phyloP scores from a whole-genome alignment of 2,329 filamentous ascomycete species.

The Pseudofabraea citricarpa region DNA sequence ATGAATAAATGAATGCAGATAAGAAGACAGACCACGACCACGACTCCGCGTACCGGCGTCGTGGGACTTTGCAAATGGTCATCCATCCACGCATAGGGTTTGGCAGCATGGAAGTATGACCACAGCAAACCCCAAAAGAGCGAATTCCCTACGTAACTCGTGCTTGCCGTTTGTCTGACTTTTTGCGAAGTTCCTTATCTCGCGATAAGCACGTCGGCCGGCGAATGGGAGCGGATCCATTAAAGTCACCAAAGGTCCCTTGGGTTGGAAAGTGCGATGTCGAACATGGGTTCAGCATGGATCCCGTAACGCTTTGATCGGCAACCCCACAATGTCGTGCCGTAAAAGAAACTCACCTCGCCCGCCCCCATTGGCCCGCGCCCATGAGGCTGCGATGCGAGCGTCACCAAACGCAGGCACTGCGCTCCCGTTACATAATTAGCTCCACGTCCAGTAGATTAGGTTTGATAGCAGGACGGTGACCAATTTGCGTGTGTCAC shows the following conservation, averaged over 20 bases:
- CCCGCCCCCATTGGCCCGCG: background rate
- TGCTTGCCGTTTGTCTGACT: constrained; percentile 7
- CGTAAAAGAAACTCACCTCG: background rate
- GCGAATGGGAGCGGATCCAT: background rate
- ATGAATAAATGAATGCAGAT: too few relatives aligned
- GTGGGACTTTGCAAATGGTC: background rate
- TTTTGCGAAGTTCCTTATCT: constrained; percentile 2
- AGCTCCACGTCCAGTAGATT: background rate
- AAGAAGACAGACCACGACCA: background rate
- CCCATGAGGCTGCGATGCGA: too few relatives aligned
- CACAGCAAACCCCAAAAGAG: constrained; percentile 19
- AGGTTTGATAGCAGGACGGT: background rate
- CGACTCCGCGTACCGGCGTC: background rate
- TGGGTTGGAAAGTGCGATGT: too few relatives aligned
- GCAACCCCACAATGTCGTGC: background rate
- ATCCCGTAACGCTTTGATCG: background rate
- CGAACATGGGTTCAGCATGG: too few relatives aligned
- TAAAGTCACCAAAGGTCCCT: too few relatives aligned
- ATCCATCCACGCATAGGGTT: background rate
- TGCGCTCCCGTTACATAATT: background rate
- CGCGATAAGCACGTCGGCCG: constrained; percentile 8
- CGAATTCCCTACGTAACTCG: constrained; percentile 22
- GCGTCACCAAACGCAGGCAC: background rate
- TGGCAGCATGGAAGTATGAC: constrained; percentile 13
- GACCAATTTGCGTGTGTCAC: background rate